These are phyloP conservation scores for Solioccasus polychromus DNA, from an alignment of 768 basidiomycete genomes.

Conservation along the genomic window DNA sequence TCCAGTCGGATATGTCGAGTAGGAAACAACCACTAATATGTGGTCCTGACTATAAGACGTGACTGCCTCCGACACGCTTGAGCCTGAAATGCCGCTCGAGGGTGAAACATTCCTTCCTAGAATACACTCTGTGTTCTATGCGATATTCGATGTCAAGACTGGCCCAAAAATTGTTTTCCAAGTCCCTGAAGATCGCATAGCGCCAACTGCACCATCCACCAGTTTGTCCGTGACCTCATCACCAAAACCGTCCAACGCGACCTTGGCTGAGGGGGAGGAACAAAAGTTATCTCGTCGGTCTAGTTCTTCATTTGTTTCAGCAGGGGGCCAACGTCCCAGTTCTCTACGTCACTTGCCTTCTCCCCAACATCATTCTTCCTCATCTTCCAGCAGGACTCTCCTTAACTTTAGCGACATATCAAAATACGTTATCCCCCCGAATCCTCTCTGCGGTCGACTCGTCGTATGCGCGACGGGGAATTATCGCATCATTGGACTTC, in stretches of 20 bases:
- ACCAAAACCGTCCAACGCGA: slow-evolving; percentile 32
- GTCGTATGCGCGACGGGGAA: slow-evolving; percentile 80
- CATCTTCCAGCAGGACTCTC: slow-evolving; percentile 52
- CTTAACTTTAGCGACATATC: slow-evolving; percentile 92
- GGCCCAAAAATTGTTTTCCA: slow-evolving; percentile 92
- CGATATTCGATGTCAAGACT: slow-evolving; percentile 80
- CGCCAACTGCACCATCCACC: slow-evolving; percentile 35
- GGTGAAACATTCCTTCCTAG: slow-evolving; percentile 73
- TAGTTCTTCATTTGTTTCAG: slow-evolving; percentile 49
- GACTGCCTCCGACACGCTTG: neutral
- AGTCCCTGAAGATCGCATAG: slow-evolving; percentile 89
- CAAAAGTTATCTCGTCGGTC: slow-evolving; percentile 47
- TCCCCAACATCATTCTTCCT: slow-evolving; percentile 46
- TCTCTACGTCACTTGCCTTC: slow-evolving; percentile 42
- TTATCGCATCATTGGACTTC: slow-evolving; percentile 90
- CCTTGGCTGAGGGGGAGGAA: slow-evolving; percentile 34
- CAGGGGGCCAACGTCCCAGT: slow-evolving; percentile 41
- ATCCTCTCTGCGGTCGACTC: slow-evolving; percentile 81
- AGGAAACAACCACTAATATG: neutral
- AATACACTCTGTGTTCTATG: slow-evolving; percentile 90
- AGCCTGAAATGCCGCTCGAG: slow-evolving; percentile 37
- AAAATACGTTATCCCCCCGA: slow-evolving; percentile 90
- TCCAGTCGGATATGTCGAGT: neutral
- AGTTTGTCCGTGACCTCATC: slow-evolving; percentile 31
- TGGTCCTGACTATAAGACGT: no score